A percentile compares a stretch with the other conserved stretches of the same genome.
Evolutionary conservation across 2,329 filamentous ascomycete species (phyloP).

Genomic region (Aspergillus sp.): DNA sequence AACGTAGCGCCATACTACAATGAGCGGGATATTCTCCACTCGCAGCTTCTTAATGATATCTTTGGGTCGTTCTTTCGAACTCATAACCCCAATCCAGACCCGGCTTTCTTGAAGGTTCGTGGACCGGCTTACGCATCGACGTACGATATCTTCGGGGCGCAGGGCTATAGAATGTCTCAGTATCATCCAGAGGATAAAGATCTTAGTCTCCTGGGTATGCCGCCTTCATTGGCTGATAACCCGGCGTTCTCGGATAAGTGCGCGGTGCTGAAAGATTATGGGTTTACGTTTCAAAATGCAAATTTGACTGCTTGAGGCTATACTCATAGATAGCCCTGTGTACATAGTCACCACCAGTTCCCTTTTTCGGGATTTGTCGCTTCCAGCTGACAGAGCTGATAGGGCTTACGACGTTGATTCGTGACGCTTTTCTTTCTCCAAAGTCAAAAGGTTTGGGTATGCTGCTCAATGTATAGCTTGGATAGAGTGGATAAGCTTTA

Average conservation of each 20-base stretch:
- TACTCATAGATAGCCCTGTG: too few species aligned
- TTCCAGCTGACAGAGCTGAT: too few species aligned
- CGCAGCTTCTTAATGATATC: conserved; percentile 20
- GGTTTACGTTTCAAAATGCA: conserved; percentile 20
- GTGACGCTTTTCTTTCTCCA: too few species aligned
- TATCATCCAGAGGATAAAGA: conserved; percentile 5
- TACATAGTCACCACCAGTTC: too few species aligned
- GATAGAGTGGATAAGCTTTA: too few species aligned
- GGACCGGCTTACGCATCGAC: conserved; percentile 18
- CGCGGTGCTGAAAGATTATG: conserved; percentile 17
- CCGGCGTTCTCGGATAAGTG: conserved; percentile 12
- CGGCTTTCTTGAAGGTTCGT: conserved; percentile 9
- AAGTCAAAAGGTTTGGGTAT: too few species aligned
- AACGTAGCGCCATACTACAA: conserved; percentile 18
- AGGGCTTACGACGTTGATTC: too few species aligned
- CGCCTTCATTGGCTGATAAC: conserved; percentile 8
- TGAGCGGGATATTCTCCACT: conserved; percentile 13
- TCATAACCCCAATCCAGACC: conserved; percentile 15
- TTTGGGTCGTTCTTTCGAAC: conserved; percentile 18
- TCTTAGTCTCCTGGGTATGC: conserved; percentile 12
- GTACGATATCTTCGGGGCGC: conserved; percentile 6
- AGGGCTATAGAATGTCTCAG: conserved; percentile 9
- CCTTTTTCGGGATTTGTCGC: too few species aligned
- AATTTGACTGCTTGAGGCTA: too few species aligned
- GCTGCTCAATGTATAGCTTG: too few species aligned